Conservation (phyloP, 345 rosid genomes). For the Zanthoxylum bungeanum region DNA sequence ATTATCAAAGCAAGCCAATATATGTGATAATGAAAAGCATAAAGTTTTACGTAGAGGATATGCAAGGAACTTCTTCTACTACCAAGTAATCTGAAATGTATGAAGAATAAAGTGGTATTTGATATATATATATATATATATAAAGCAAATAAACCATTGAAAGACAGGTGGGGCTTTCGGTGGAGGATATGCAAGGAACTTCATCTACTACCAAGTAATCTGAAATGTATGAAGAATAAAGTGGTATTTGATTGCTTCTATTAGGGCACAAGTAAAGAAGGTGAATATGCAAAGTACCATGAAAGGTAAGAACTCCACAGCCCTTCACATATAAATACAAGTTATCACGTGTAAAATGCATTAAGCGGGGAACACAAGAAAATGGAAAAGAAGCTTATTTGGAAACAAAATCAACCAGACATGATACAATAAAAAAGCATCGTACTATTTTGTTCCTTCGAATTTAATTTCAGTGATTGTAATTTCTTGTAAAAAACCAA, state of each 20-base stretch:
- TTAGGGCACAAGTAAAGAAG: no score
- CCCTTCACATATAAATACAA: not conserved
- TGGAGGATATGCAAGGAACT: not conserved
- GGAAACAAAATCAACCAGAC: not conserved
- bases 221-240: not conserved
- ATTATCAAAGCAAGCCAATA: no score
- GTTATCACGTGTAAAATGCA: not conserved
- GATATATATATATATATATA: no score
- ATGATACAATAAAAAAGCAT: not conserved
- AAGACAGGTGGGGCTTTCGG: not conserved
- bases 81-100: not conserved
- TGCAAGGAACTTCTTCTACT: not conserved
- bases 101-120: not conserved
- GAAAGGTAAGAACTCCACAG: not conserved
- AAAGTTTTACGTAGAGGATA: not conserved
- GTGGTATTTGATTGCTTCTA: not conserved
- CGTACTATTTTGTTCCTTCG: not conserved
- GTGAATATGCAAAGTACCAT: not conserved
- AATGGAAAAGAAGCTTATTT: not conserved
- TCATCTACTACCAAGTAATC: not conserved
- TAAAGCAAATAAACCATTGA: slow-evolving; percentile 4
- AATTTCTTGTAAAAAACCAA: not conserved
- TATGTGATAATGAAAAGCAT: no score
- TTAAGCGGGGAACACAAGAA: not conserved
- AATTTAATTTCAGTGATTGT: not conserved